Evolutionary conservation across 129 eudicot genomes (phyloP), one percentile per base, ranked within the genome.

Genomic region (Kitagawia praeruptora): DNA sequence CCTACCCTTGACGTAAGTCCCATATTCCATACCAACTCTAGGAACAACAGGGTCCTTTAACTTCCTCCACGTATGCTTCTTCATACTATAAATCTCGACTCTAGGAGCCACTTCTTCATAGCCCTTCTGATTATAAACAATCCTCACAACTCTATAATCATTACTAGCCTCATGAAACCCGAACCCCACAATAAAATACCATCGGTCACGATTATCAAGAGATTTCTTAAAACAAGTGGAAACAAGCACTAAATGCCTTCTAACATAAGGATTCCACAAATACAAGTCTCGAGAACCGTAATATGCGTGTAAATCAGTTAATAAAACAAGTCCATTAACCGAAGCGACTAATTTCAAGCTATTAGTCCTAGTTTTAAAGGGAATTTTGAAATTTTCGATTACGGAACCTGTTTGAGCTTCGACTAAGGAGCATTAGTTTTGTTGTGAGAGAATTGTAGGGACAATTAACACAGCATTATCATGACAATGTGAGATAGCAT

Each of bases 141-240:
- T 19, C 48, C 75, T 39, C 39, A 70, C 75, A 39, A 70, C 23
- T 40, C 75, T 38, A 40, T 39, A 70, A 70, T 70, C 75, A 40
- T 40, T 39, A 70, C 27, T 40, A 3, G 15, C 28, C 38, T 39
- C 1, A 19, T 19, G 28, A 70, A 39, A 70, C 0, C 48, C 48
- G 1, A 70, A 40, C 28, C 75, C 75, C 0, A 70, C 10, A 0
- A 44, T 9, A 44, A 8, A 44, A 44, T 44, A 8, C 47, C 47
- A 44, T 10, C 13, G 12, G 3, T 44, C 13, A 44, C 47, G 47
- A 3, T 44, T 9, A 44, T 44, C 13, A 44, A 44, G 2, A 44
- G 11, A 2, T 44, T 8, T 44, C 47, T 38, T 38, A 19, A 6
- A 39, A 41, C 75, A 70, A 39, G 28, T 6, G 2, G 75, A 38